Conservation (phyloP, 164 flowering plant species). For the Berberis thunbergii region DNA sequence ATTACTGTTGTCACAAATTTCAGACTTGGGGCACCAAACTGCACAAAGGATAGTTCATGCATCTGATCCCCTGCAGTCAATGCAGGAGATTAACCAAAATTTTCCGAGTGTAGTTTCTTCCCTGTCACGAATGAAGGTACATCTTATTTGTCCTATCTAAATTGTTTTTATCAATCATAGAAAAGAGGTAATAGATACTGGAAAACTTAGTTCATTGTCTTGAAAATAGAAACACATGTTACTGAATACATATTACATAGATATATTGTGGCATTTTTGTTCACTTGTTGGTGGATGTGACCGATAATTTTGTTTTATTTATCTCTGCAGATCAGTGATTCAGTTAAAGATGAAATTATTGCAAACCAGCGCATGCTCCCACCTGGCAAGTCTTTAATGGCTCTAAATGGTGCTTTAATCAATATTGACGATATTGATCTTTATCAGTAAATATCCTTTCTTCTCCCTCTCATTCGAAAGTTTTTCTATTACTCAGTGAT, state of each 20-base stretch:
- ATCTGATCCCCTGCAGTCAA: conserved; percentile 86
- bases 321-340: conserved; percentile 63
- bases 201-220: too few relatives aligned
- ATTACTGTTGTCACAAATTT: not conserved
- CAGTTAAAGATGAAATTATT: conserved; percentile 85
- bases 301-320: conserved; percentile 4
- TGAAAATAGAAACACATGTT: too few relatives aligned
- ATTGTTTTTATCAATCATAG: not conserved
- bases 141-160: not conserved
- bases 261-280: not conserved
- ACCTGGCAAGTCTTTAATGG: conserved; percentile 98
- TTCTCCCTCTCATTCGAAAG: not conserved
- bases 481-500: not conserved
- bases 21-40: conserved; percentile 99
- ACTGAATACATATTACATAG: not conserved
- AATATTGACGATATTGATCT: conserved; percentile 94
- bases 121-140: conserved; percentile 96
- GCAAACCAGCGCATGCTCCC: conserved; percentile 95
- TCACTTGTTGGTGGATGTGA: not conserved
- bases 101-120: conserved; percentile 96
- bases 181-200: too few relatives aligned
- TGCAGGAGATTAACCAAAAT: conserved; percentile 94
- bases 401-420: conserved; percentile 91
- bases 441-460: conserved; percentile 54
- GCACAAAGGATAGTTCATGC: conserved; percentile 94